Base-by-base conservation (phyloP, 2,329 filamentous ascomycete species). In the Sporothrix protearum region DNA sequence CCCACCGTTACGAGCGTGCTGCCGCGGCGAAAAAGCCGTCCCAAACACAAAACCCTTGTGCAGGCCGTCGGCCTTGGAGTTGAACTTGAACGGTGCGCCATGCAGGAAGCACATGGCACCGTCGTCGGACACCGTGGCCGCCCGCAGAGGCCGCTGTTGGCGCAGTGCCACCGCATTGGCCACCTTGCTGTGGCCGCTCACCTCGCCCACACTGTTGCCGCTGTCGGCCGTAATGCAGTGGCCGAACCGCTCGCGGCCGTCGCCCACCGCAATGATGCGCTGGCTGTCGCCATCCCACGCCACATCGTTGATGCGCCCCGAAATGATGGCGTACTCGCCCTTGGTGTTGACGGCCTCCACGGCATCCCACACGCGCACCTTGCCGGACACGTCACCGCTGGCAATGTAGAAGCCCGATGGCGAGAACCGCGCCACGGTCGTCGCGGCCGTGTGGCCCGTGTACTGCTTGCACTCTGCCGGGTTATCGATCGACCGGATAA, bases 231-330 rank as follows among this genome's bases (percentile, higher is more conserved):
- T 97, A 79, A 98, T 94, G 83, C 93, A 97, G 80, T 95, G 92
- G 16, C 95, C 95, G 79, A 93, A 97, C 71, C 93, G 88, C 83
- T 98, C 94, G 78, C 95, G 94, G 68, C 96, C 96, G 77, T 98
- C 92, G 59, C 96, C 96, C 5, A 99, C 95, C 3, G 95, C 96
- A 77, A 98, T 97, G 78, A 99, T 91, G 67, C 96, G 91, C 83
- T 97, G 94, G 73, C 92, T 97, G 81, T 99, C 96, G 71, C 94
- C 95, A 78, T 98, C 96, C 94, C 96, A 99, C 0, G 94, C 95
- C 75, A 99, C 89, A 80, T 99, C 96, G 79, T 97, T 97, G 82
- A 99, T 95, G 70, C 93, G 91, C 14, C 96, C 96, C 45, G 92
- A 94, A 78, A 98, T 94, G 81, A 98, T 97, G 78, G 89, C 87